Conservation (phyloP, 192 early-diverging fungal species). For the Rhizophagus prolifer region DNA sequence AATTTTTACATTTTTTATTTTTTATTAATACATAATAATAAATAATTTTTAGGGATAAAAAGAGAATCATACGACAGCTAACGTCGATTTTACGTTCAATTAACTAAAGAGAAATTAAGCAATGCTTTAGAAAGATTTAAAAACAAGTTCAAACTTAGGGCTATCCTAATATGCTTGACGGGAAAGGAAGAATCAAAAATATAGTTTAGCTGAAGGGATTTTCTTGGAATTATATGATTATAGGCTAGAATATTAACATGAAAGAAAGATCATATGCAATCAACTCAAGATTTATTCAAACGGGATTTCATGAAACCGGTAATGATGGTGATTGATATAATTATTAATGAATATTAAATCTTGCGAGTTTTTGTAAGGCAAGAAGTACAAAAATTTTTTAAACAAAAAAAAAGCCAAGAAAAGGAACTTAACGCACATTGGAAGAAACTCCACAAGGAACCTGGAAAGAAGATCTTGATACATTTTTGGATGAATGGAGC, state of each 20-base stretch:
- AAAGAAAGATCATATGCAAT: slow-evolving; percentile 75
- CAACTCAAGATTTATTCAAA: slow-evolving; percentile 82
- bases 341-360: not conserved
- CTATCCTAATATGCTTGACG: no score
- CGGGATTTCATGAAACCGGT: slow-evolving; percentile 81
- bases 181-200: no score
- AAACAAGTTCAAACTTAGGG: no score
- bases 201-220: slow-evolving; percentile 64
- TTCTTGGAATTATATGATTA: slow-evolving; percentile 87
- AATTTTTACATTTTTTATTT: not conserved
- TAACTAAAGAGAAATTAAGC: slow-evolving; percentile 67
- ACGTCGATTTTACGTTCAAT: slow-evolving; percentile 64
- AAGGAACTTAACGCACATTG: slow-evolving; percentile 66
- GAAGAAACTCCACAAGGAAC: slow-evolving; percentile 65
- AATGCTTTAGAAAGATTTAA: slow-evolving; percentile 55
- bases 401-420: slow-evolving; percentile 64
- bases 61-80: slow-evolving; percentile 68
- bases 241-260: slow-evolving; percentile 79
- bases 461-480: slow-evolving; percentile 86
- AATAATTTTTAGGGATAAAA: slow-evolving; percentile 52
- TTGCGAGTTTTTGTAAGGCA: slow-evolving; percentile 12
- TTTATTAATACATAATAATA: not conserved
- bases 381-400: slow-evolving; percentile 63
- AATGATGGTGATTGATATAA: slow-evolving; percentile 45
- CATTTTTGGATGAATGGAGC: slow-evolving; percentile 82